A percentile compares a stretch with the other conserved stretches of the same genome.
Evolutionary conservation across 345 rosid genomes (phyloP).

Genomic region (Lumnitzera littorea): DNA sequence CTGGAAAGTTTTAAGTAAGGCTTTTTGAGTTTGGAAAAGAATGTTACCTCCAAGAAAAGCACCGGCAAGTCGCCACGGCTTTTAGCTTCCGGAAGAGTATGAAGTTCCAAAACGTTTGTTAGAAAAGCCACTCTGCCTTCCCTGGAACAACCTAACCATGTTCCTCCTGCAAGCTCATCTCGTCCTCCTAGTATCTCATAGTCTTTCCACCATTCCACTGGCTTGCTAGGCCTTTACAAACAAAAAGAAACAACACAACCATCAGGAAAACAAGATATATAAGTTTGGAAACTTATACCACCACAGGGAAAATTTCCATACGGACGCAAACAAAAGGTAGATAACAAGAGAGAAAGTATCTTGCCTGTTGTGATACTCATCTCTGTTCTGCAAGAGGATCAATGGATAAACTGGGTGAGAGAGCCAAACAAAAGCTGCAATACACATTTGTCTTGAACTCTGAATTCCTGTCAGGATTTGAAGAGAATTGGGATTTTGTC

Average conservation of each 20-base stretch:
- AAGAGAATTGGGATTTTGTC: neutral
- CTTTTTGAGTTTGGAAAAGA: neutral
- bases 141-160: slow-evolving; percentile 66
- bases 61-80: slow-evolving; percentile 63
- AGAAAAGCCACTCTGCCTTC: slow-evolving; percentile 55
- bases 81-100: slow-evolving; percentile 36
- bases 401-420: slow-evolving; percentile 54
- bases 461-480: neutral
- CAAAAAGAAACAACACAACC: neutral
- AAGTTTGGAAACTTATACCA: neutral
- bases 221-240: slow-evolving; percentile 40
- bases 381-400: slow-evolving; percentile 58
- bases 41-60: slow-evolving; percentile 48
- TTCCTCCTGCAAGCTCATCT: slow-evolving; percentile 56
- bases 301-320: neutral
- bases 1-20: too few relatives aligned
- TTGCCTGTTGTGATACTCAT: slow-evolving; percentile 62
- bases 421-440: slow-evolving; percentile 55
- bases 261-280: slow-evolving; percentile 2
- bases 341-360: neutral
- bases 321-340: neutral
- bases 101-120: slow-evolving; percentile 62
- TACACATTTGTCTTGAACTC: slow-evolving; percentile 33
- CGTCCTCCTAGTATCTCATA: slow-evolving; percentile 48
- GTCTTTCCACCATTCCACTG: slow-evolving; percentile 57